Evolutionary conservation across 2,329 filamentous ascomycete species (phyloP).

Genomic region (Lasiodiplodia sp.): DNA sequence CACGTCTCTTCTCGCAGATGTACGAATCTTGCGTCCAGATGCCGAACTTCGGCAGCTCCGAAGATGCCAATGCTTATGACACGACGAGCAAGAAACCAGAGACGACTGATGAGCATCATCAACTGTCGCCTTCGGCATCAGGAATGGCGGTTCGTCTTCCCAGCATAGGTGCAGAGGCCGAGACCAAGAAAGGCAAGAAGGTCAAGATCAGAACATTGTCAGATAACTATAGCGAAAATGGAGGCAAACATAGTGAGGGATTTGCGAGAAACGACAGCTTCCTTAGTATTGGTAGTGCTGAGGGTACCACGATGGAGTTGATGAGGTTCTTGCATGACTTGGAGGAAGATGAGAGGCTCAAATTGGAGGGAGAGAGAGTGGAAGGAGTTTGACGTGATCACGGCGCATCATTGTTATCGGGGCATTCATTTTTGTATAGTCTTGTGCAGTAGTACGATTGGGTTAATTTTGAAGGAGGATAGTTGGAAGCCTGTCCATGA

Average conservation of each 20-base stretch:
- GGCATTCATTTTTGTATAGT: neutral
- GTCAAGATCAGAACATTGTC: conserved; percentile 1
- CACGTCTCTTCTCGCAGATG: conserved; percentile 45
- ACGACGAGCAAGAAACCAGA: too few relatives aligned
- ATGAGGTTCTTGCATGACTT: conserved; percentile 46
- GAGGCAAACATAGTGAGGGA: conserved; percentile 32
- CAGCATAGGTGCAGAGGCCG: neutral
- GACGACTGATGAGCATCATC: neutral
- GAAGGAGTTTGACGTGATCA: neutral
- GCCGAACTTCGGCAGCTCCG: conserved; percentile 27
- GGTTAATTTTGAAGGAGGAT: neutral
- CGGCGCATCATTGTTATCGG: neutral
- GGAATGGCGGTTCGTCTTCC: neutral
- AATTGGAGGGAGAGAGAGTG: conserved; percentile 34
- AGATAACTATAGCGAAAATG: neutral
- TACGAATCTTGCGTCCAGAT: conserved; percentile 44
- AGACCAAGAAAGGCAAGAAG: neutral
- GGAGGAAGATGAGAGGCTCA: conserved; percentile 45
- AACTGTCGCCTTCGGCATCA: neutral
- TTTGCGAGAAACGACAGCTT: conserved; percentile 43
- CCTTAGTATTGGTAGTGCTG: conserved; percentile 45
- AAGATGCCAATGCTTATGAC: neutral
- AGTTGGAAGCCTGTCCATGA: neutral
- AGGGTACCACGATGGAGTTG: conserved; percentile 44
- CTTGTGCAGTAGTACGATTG: conserved; percentile 1